Evolutionary conservation across 495 filamentous ascomycete species (phyloP), one percentile per base, ranked within the genome.

Genomic region (Aspergillus ellipticus): DNA sequence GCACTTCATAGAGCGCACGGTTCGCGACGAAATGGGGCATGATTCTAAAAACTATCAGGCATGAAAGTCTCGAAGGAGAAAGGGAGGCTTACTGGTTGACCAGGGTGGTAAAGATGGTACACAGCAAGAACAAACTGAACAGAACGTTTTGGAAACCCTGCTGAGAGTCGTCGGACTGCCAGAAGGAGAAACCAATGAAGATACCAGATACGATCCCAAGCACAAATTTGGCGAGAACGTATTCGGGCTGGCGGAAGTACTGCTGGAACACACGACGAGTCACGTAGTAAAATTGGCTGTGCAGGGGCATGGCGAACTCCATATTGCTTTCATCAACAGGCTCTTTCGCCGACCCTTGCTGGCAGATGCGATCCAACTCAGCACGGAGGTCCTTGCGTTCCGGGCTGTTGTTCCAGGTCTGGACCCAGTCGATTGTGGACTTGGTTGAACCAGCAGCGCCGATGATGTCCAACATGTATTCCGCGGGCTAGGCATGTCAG

Each of bases 401-500:
- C 28, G 78, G 67, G 61, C 82, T 87, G 21, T 85, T 73, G 22
- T 82, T 82, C 91, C 91, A 96, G 6, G 80, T 71, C 45, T 85
- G 57, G 53, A 80, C 77, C 91, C 91, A 96, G 66, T 96, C 89
- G 35, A 85, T 78, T 2, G 87, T 86, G 0, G 86, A 86, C 17
- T 86, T 85, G 42, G 6, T 10, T 6, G 20, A 22, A 15, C 20
- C 20, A 47, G 59, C 60, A n/a, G 59, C 67, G 2, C 63, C 62
- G 46, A 90, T 91, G 56, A 88, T 85, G 53, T 94, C 89, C n/a
- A 96, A 73, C 82, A 96, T 95, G 82, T 87, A 94, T 68, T 96
- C 92, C n/a, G 92, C 92, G 7, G 90, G 90, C 31, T 79, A 39
- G 1, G 13, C 13, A 15, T 5, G n/a, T 39, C n/a, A 39, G 35